A percentile compares a stretch with the other conserved stretches of the same genome.
Evolutionary conservation across 805 yeast genomes (phyloP).

Genomic region (Candida nanaspora): DNA sequence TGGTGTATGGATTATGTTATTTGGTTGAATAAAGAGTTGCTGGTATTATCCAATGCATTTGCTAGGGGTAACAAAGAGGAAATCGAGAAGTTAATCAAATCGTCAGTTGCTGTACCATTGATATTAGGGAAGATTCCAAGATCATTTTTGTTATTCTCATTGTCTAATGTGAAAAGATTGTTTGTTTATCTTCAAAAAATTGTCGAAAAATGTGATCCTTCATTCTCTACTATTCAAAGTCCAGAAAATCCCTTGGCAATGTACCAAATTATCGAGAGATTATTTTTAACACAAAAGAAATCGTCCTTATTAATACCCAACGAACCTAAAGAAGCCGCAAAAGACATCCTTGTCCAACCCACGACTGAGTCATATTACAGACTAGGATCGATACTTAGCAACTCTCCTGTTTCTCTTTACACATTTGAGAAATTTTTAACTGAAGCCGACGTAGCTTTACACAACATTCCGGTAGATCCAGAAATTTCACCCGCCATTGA

Average conservation of each 20-base stretch:
- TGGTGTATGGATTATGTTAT: slow-evolving; percentile 83
- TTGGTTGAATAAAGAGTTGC: slow-evolving; percentile 64
- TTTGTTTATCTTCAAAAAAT: slow-evolving; percentile 49
- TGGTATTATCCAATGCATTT: slow-evolving; percentile 33
- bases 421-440: slow-evolving; percentile 53
- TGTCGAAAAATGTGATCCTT: slow-evolving; percentile 42
- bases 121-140: slow-evolving; percentile 66
- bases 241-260: slow-evolving; percentile 26
- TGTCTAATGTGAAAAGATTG: slow-evolving; percentile 59
- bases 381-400: slow-evolving; percentile 37
- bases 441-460: slow-evolving; percentile 42
- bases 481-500: slow-evolving; percentile 43
- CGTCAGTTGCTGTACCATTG: slow-evolving; percentile 45
- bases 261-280: slow-evolving; percentile 19
- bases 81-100: slow-evolving; percentile 14
- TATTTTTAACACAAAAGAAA: not conserved
- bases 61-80: slow-evolving; percentile 13
- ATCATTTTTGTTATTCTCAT: slow-evolving; percentile 55
- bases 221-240: slow-evolving; percentile 15
- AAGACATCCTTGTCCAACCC: slow-evolving; percentile 27
- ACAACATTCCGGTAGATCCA: slow-evolving; percentile 31
- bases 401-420: slow-evolving; percentile 49
- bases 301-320: not conserved
- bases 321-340: slow-evolving; percentile 2
- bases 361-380: slow-evolving; percentile 47